Evolutionary conservation across 2,329 filamentous ascomycete genomes (phyloP).

Genomic region (Talaromyces islandicus): DNA sequence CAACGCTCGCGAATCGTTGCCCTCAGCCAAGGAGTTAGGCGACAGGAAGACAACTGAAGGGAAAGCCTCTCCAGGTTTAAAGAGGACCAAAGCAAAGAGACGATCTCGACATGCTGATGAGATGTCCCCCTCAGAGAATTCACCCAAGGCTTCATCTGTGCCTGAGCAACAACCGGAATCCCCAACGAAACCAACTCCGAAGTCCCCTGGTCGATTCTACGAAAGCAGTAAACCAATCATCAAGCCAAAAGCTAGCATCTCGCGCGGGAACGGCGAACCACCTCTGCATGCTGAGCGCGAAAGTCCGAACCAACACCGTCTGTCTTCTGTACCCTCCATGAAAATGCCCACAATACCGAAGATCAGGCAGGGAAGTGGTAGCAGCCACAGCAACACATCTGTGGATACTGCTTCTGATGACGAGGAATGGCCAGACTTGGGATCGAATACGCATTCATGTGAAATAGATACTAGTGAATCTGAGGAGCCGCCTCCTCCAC

Average conservation of each 20-base stretch:
- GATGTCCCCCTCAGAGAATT: slow-evolving; percentile 20
- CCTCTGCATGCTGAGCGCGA: slow-evolving; percentile 20
- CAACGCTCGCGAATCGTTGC: slow-evolving; percentile 22
- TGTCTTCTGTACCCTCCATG: slow-evolving; percentile 44
- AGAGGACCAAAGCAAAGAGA: slow-evolving; percentile 36
- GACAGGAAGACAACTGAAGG: slow-evolving; percentile 22
- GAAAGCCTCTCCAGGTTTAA: slow-evolving; percentile 28
- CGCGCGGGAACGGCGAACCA: slow-evolving; percentile 18
- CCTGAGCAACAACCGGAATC: slow-evolving; percentile 16
- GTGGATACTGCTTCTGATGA: slow-evolving; percentile 13
- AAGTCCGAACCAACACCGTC: slow-evolving; percentile 26
- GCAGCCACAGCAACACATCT: slow-evolving; percentile 14
- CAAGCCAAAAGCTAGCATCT: slow-evolving; percentile 1
- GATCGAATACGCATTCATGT: slow-evolving; percentile 13
- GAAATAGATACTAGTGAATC: slow-evolving; percentile 17
- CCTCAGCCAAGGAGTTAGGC: slow-evolving; percentile 19
- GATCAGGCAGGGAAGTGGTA: slow-evolving; percentile 32
- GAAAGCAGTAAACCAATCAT: neutral
- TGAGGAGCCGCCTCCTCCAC: slow-evolving; percentile 36
- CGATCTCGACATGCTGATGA: slow-evolving; percentile 33
- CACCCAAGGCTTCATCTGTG: slow-evolving; percentile 17
- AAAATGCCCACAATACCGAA: slow-evolving; percentile 41
- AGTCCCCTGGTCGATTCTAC: slow-evolving; percentile 6
- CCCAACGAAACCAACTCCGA: slow-evolving; percentile 10
- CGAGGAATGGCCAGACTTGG: slow-evolving; percentile 23